Evolutionary conservation across 176 grass and related monocot genomes (phyloP).

Genomic region (Triticum turgidum): DNA sequence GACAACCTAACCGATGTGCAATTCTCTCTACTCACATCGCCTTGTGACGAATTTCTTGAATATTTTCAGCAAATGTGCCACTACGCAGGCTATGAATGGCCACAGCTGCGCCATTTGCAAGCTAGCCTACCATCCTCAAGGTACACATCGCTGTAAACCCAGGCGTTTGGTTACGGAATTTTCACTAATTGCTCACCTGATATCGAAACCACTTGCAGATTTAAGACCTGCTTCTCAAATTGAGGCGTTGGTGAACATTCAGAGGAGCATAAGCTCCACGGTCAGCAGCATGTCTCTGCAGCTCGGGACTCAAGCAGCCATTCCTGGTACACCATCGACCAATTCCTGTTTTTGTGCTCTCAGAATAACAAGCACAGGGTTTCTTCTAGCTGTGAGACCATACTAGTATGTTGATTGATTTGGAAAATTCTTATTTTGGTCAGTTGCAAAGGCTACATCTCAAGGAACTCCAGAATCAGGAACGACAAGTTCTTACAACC

Average conservation of each 20-base stretch:
- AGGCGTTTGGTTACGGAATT: background rate
- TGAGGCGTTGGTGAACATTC: constrained; percentile 71
- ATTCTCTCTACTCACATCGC: background rate
- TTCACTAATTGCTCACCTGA: background rate
- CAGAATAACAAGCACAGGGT: background rate
- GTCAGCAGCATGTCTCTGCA: constrained; percentile 54
- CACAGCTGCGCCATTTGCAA: constrained; percentile 82
- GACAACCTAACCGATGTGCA: background rate
- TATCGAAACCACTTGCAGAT: constrained; percentile 19
- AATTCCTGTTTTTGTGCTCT: background rate
- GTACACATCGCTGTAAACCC: constrained; percentile 19
- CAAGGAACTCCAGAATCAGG: constrained; percentile 53
- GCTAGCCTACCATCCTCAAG: constrained; percentile 56
- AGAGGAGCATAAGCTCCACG: constrained; percentile 70
- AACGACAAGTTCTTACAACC: constrained; percentile 43
- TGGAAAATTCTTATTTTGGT: background rate
- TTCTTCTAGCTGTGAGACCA: background rate
- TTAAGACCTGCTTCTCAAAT: constrained; percentile 56
- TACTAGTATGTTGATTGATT: background rate
- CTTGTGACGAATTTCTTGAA: constrained; percentile 19
- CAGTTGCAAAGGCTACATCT: constrained; percentile 52
- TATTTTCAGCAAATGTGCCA: constrained; percentile 65
- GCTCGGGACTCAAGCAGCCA: constrained; percentile 37
- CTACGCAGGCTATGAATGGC: constrained; percentile 30
- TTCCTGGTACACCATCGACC: constrained; percentile 41